Evolutionary conservation across 768 basidiomycete genomes (phyloP).

Genomic region (Dioszegia crocea): DNA sequence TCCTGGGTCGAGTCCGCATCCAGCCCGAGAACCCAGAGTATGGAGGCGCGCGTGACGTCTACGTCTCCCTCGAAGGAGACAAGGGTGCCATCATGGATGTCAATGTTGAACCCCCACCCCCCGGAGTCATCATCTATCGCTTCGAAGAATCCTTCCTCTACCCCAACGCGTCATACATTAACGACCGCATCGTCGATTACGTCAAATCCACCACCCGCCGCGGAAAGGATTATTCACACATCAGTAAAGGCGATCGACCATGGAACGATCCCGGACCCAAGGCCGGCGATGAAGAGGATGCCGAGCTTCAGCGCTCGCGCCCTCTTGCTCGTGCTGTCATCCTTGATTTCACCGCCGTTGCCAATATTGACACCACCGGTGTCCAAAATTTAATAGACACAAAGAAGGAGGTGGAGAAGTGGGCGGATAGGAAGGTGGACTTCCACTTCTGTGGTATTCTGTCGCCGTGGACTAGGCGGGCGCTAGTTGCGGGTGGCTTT

Average conservation of each 20-base stretch:
- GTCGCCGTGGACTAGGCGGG: slow-evolving; percentile 89
- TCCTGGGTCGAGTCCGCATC: slow-evolving; percentile 76
- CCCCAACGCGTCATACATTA: slow-evolving; percentile 54
- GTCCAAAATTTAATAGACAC: slow-evolving; percentile 88
- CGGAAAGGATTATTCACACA: slow-evolving; percentile 66
- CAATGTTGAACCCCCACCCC: slow-evolving; percentile 69
- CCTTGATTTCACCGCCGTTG: slow-evolving; percentile 80
- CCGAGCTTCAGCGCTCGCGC: slow-evolving; percentile 54
- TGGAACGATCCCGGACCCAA: slow-evolving; percentile 91
- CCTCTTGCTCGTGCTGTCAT: slow-evolving; percentile 80
- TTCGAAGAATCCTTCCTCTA: slow-evolving; percentile 80
- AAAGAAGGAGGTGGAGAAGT: slow-evolving; percentile 78
- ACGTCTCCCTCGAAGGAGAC: slow-evolving; percentile 64
- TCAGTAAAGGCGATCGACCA: slow-evolving; percentile 67
- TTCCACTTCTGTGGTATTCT: slow-evolving; percentile 93
- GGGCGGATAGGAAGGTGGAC: slow-evolving; percentile 66
- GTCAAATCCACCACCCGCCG: slow-evolving; percentile 73
- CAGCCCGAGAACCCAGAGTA: slow-evolving; percentile 39
- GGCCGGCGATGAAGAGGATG: slow-evolving; percentile 55
- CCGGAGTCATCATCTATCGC: slow-evolving; percentile 86
- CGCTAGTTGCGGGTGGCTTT: slow-evolving; percentile 73
- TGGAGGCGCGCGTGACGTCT: slow-evolving; percentile 65
- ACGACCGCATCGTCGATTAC: slow-evolving; percentile 70
- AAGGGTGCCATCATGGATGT: slow-evolving; percentile 62
- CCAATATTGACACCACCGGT: slow-evolving; percentile 85